phyloP scores from a whole-genome alignment of 108 stramenopile genomes.

The Parietichytrium sp. region DNA sequence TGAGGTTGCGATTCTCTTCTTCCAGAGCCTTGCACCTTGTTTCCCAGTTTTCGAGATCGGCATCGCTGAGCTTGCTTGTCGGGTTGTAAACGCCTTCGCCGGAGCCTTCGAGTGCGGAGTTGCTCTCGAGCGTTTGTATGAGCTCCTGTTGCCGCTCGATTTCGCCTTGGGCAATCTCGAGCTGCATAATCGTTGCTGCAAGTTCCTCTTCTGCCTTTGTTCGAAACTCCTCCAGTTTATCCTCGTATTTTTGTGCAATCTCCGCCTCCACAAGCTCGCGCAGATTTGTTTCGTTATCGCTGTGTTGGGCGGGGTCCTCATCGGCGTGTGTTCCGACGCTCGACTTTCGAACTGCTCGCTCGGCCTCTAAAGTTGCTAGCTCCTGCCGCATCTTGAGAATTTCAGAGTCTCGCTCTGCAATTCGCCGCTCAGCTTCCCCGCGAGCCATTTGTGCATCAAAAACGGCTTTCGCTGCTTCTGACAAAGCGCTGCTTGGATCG shows the following conservation, averaged over 20 bases:
- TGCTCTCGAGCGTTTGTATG: not conserved
- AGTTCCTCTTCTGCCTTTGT: conserved; percentile 34
- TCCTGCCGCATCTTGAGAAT: conserved; percentile 9
- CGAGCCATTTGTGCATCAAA: not conserved
- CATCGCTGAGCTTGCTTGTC: no score
- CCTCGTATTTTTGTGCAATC: not conserved
- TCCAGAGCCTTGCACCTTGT: no score
- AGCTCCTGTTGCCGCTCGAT: not conserved
- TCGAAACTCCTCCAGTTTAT: not conserved
- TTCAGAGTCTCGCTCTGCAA: not conserved
- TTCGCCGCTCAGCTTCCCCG: not conserved
- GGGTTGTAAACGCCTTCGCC: no score
- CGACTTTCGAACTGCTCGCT: not conserved
- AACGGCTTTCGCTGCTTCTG: not conserved
- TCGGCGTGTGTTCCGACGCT: not conserved
- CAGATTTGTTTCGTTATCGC: not conserved
- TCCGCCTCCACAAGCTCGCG: not conserved
- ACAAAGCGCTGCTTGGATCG: conserved; percentile 21
- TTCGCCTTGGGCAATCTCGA: not conserved
- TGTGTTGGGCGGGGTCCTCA: not conserved
- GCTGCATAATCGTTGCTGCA: conserved; percentile 7
- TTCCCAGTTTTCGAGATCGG: no score
- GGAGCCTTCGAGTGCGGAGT: no score
- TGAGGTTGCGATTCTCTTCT: not conserved
- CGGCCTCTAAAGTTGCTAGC: not conserved